phyloP scores from a whole-genome alignment of 176 grass and related monocot species.

The Cymbopogon citratus region DNA sequence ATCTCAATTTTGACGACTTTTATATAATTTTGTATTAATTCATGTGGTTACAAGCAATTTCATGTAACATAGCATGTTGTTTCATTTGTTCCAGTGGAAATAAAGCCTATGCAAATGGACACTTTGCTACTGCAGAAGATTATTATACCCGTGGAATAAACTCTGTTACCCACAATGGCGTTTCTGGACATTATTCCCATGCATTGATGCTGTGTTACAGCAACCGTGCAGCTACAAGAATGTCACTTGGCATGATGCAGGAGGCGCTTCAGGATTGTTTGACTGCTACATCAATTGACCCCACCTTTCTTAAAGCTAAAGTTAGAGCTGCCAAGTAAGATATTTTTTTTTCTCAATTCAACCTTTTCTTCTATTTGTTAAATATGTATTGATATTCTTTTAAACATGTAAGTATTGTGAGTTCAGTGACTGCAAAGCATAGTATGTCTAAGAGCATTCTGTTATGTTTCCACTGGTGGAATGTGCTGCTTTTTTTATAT shows the following conservation, averaged over 20 bases:
- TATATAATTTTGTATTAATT: background rate
- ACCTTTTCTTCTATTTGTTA: background rate
- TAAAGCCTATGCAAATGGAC: constrained; percentile 84
- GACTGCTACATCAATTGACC: constrained; percentile 61
- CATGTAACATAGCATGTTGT: constrained; percentile 10
- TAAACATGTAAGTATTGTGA: background rate
- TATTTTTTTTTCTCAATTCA: background rate
- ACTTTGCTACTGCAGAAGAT: constrained; percentile 77
- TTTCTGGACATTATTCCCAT: constrained; percentile 44
- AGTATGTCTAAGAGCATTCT: background rate
- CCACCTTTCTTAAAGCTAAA: constrained; percentile 72
- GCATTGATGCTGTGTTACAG: constrained; percentile 89
- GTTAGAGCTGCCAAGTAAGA: constrained; percentile 91
- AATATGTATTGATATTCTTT: background rate
- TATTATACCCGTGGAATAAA: constrained; percentile 85
- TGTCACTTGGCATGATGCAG: constrained; percentile 79
- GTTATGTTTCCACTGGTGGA: background rate
- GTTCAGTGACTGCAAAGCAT: background rate
- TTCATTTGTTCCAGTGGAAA: constrained; percentile 77
- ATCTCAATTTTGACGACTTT: constrained; percentile 3
- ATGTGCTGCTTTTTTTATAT: constrained; percentile 34
- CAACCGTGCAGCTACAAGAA: constrained; percentile 91
- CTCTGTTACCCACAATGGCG: constrained; percentile 44
- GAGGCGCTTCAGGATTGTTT: constrained; percentile 85
- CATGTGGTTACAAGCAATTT: constrained; percentile 9